Evolutionary conservation across 495 filamentous ascomycete species (phyloP), one percentile per base, ranked within the genome.

Genomic region (Aspergillus diversus): DNA sequence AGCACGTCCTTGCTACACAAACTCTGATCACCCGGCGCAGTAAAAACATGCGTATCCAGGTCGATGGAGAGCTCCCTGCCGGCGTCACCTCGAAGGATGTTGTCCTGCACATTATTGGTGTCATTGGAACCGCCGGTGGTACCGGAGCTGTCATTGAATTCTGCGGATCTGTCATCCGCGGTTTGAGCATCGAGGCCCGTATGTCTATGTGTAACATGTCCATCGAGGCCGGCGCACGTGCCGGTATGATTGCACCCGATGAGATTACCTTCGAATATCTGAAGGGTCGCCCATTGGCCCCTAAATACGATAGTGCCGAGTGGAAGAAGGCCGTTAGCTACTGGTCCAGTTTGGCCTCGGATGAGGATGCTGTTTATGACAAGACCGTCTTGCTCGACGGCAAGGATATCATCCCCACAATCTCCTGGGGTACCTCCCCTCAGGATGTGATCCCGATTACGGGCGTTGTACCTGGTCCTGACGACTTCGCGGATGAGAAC

Each of bases 191-290:
- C 86, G 95, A 99, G 74, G 95, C 95, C 42, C 89, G 95, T 69
- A 98, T 99, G 94, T 97, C 92, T 59, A 95, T 99, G 73, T 98
- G 95, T 79, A 99, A 99, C 81, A 99, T 99, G 95, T 92, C 94
- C n/a, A 97, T 98, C 72, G 95, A 99, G 81, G 95, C 80, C 61
- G 95, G 95, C 78, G 95, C 95, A 43, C 85, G 95, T 80, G 94
- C 95, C 60, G 95, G 95, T 62, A 94, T 99, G 91, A 88, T 99
- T 59, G 95, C 95, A 32, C 95, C 95, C 3, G 95, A 99, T 64
- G 89, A 97, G 74, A 91, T 82, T 49, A 98, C 95, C 5, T 94
- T 97, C 69, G 90, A 96, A 67, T 99, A 99, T 72, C 90, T 99
- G 65, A 91, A 94, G 82, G 91, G 88, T 53, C 84, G 89, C 66